These are phyloP conservation scores for Raddia distichophylla DNA, from an alignment of 176 grass and related monocot species.

Conservation along the genomic window DNA sequence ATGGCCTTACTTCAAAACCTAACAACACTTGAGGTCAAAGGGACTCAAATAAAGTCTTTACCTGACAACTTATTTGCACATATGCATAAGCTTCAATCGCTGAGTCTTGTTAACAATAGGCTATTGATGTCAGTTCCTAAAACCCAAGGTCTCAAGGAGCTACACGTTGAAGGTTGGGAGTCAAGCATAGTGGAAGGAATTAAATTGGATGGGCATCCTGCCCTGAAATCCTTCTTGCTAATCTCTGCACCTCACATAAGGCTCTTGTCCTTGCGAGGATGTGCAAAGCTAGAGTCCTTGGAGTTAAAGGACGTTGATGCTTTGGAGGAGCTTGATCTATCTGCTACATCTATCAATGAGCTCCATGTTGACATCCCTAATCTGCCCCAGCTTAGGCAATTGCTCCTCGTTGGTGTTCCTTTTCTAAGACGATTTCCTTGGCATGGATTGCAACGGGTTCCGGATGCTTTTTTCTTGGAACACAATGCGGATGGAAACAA, in stretches of 20 bases:
- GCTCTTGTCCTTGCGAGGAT: background rate
- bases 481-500: background rate
- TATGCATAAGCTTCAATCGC: background rate
- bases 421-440: conserved; percentile 22
- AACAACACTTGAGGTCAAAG: background rate
- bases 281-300: background rate
- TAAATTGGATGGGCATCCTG: background rate
- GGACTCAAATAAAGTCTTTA: background rate
- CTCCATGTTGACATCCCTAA: background rate
- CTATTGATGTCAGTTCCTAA: background rate
- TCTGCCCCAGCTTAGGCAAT: background rate
- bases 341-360: conserved; percentile 24
- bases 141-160: background rate
- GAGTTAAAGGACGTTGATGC: conserved; percentile 13
- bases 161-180: background rate
- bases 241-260: background rate
- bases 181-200: background rate
- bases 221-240: background rate
- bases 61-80: background rate
- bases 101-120: conserved; percentile 23
- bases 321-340: conserved; percentile 28
- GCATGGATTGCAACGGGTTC: background rate
- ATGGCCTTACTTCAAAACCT: background rate
- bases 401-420: conserved; percentile 9
- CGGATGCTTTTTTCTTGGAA: conserved; percentile 19